phyloP scores from a whole-genome alignment of 1,139 yeast species.

The Yamadazyma taylorii region DNA sequence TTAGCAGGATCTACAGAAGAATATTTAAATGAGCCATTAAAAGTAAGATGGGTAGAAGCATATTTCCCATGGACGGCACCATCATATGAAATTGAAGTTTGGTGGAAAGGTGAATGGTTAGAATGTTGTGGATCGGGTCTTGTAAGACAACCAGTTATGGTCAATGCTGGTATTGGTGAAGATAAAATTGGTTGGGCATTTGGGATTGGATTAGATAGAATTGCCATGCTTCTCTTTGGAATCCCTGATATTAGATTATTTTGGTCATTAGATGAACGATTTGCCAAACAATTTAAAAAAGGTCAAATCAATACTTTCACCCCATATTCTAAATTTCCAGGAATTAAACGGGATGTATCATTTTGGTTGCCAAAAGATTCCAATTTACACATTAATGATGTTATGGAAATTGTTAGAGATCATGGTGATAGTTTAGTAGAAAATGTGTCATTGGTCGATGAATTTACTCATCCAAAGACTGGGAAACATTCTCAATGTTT shows the following conservation, averaged over 20 bases:
- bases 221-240: conserved; percentile 93
- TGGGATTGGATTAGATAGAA: conserved; percentile 92
- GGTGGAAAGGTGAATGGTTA: conserved; percentile 99
- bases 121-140: conserved; percentile 98
- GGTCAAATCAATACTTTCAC: conserved; percentile 71
- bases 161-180: conserved; percentile 65
- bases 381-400: conserved; percentile 76
- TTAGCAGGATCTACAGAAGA: conserved; percentile 63
- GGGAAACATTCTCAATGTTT: conserved; percentile 78
- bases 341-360: conserved; percentile 82
- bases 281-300: conserved; percentile 65
- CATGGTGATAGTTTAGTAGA: conserved; percentile 89
- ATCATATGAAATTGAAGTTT: conserved; percentile 96
- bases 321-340: conserved; percentile 92
- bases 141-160: conserved; percentile 74
- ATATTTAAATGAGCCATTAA: conserved; percentile 71
- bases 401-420: conserved; percentile 88
- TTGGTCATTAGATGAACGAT: conserved; percentile 86
- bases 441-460: conserved; percentile 77
- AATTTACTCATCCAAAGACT: conserved; percentile 83
- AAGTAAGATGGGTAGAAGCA: conserved; percentile 93
- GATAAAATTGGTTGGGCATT: conserved; percentile 92
- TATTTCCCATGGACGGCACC: conserved; percentile 99
- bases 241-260: conserved; percentile 92
- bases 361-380: conserved; percentile 72